A percentile compares a stretch with the other conserved stretches of the same genome.
Conservation (phyloP, 1,139 yeast species). For the Saccharomyces pastorianus region DNA sequence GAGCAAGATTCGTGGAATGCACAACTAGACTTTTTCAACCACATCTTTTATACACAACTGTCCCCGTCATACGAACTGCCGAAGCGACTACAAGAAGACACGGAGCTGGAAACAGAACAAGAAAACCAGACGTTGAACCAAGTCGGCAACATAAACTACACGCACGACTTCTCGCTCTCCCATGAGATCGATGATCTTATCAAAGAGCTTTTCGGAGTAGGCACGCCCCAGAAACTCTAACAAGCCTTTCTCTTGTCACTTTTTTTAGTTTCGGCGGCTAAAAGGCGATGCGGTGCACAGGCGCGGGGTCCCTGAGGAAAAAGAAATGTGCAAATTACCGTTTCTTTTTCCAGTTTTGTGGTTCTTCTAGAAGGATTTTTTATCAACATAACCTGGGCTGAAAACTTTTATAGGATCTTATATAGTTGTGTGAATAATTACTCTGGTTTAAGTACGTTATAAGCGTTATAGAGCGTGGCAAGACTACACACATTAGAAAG, state of each 20-base stretch:
- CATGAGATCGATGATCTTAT: conserved; percentile 32
- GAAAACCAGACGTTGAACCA: conserved; percentile 20
- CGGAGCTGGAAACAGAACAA: conserved; percentile 19
- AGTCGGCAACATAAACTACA: conserved; percentile 22
- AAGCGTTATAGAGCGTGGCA: not conserved
- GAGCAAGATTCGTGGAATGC: conserved; percentile 9
- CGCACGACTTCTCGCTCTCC: conserved; percentile 30
- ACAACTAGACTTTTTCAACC: conserved; percentile 22
- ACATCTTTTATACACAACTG: conserved; percentile 20
- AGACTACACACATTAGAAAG: not conserved
- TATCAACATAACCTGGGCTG: not conserved
- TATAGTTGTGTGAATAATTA: not conserved
- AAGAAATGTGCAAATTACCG: not conserved
- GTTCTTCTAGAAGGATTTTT: not conserved
- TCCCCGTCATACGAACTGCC: conserved; percentile 26
- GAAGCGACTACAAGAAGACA: conserved; percentile 19
- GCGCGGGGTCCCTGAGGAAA: conserved; percentile 1
- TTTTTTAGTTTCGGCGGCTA: not conserved
- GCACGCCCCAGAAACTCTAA: not conserved
- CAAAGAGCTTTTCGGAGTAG: conserved; percentile 27
- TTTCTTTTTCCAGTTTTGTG: not conserved
- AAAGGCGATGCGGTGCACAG: conserved; percentile 1
- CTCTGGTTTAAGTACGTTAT: not conserved
- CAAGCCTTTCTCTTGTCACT: not conserved
- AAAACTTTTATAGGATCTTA: not conserved